Evolutionary conservation across 2,329 filamentous ascomycete species (phyloP).

Genomic region (Microascus cirrosus): DNA sequence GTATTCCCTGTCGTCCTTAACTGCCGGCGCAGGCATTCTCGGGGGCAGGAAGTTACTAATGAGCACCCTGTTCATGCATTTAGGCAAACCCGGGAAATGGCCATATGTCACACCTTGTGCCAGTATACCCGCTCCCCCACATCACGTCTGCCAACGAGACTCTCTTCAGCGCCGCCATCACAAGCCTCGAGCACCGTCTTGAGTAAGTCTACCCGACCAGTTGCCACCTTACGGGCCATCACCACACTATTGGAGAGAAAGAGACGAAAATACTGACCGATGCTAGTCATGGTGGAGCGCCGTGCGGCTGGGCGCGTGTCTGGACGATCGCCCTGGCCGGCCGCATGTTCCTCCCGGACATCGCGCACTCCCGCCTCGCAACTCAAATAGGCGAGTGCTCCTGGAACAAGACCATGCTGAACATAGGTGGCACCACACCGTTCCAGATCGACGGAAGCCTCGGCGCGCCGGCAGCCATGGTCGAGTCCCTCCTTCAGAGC

Average conservation of each 20-base stretch:
- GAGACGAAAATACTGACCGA: background rate
- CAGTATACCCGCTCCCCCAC: background rate
- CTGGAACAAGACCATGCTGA: constrained; percentile 6
- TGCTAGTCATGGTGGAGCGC: constrained; percentile 23
- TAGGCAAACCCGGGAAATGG: background rate
- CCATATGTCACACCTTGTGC: background rate
- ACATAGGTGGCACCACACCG: constrained; percentile 18
- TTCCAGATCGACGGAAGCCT: constrained; percentile 42
- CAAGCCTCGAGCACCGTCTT: constrained; percentile 2
- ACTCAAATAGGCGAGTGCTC: constrained; percentile 1
- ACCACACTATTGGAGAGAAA: background rate
- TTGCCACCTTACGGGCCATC: background rate
- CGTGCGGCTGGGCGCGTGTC: constrained; percentile 35
- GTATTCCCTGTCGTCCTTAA: background rate
- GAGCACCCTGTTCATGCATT: background rate
- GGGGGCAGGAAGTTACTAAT: background rate
- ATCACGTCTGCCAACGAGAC: constrained; percentile 5
- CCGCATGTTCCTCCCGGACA: constrained; percentile 2
- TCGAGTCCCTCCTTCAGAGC: constrained; percentile 31
- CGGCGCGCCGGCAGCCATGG: constrained; percentile 29
- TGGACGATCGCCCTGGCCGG: constrained; percentile 28
- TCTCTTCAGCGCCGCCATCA: constrained; percentile 3
- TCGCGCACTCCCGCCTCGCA: background rate
- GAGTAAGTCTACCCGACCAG: background rate
- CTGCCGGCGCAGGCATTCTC: too few species aligned